These are phyloP conservation scores for Boletus pseudopeckii DNA, from an alignment of 768 basidiomycete species.

Conservation along the genomic window DNA sequence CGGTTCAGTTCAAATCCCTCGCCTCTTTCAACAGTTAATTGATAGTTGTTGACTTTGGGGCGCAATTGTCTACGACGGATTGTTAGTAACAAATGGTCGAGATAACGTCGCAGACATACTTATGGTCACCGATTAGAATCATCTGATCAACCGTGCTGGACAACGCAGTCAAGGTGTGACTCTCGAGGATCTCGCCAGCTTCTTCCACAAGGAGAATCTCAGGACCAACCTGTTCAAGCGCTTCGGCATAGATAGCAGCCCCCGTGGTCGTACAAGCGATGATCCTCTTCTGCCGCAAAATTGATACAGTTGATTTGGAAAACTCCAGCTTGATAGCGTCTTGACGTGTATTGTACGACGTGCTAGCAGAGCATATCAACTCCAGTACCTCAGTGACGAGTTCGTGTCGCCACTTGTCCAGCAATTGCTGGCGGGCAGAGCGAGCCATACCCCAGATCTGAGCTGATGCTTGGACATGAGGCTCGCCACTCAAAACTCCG, in stretches of 20 bases:
- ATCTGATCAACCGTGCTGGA: slow-evolving; percentile 40
- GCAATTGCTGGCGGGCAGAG: slow-evolving; percentile 25
- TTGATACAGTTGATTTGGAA: slow-evolving; percentile 26
- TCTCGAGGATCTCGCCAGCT: slow-evolving; percentile 39
- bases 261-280: slow-evolving; percentile 70
- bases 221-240: slow-evolving; percentile 33
- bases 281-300: slow-evolving; percentile 47
- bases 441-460: slow-evolving; percentile 40
- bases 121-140: slow-evolving; percentile 66
- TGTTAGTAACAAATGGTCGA: neutral
- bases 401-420: slow-evolving; percentile 33
- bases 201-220: slow-evolving; percentile 56
- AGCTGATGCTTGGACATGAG: slow-evolving; percentile 24
- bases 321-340: slow-evolving; percentile 35
- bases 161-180: slow-evolving; percentile 60
- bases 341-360: slow-evolving; percentile 37
- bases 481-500: slow-evolving; percentile 37
- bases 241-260: slow-evolving; percentile 53
- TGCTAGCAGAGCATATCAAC: slow-evolving; percentile 26
- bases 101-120: slow-evolving; percentile 36
- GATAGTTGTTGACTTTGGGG: slow-evolving; percentile 67
- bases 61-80: slow-evolving; percentile 52
- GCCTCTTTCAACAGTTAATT: slow-evolving; percentile 63
- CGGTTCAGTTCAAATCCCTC: slow-evolving; percentile 64
- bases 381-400: slow-evolving; percentile 33